These are phyloP conservation scores for Aspergillus quadricinctus DNA, from an alignment of 2,329 filamentous ascomycete species.

Conservation along the genomic window DNA sequence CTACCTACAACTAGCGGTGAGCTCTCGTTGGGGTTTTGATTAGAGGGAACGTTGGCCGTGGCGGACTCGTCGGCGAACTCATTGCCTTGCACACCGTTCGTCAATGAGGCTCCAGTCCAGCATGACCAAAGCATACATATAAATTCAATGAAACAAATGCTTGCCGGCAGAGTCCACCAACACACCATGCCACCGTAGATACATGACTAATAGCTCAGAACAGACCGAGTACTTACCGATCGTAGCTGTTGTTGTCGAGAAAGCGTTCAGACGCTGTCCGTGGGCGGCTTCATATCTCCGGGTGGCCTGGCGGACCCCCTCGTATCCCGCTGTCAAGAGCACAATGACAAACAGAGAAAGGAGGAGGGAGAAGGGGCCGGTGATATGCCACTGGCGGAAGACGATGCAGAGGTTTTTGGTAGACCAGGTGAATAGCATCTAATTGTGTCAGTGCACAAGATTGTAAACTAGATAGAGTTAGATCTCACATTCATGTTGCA, in stretches of 20 bases:
- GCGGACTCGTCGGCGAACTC: slow-evolving; percentile 29
- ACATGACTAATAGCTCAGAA: not conserved
- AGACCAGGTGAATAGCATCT: slow-evolving; percentile 99
- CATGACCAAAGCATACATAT: slow-evolving; percentile 1
- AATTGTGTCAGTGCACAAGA: slow-evolving; percentile 4
- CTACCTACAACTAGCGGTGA: slow-evolving; percentile 74
- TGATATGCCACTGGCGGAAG: slow-evolving; percentile 86
- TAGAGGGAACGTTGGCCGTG: slow-evolving; percentile 19
- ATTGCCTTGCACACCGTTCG: slow-evolving; percentile 27
- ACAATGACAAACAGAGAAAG: slow-evolving; percentile 79
- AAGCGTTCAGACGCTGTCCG: slow-evolving; percentile 48
- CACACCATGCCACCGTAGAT: slow-evolving; percentile 10
- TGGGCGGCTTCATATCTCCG: slow-evolving; percentile 66
- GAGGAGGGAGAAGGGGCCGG: slow-evolving; percentile 67
- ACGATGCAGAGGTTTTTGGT: slow-evolving; percentile 92
- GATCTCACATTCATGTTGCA: slow-evolving; percentile 85
- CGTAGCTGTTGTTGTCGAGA: slow-evolving; percentile 26
- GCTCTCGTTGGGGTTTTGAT: slow-evolving; percentile 48
- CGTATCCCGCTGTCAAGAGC: slow-evolving; percentile 84
- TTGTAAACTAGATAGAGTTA: not conserved
- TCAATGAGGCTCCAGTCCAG: slow-evolving; percentile 21
- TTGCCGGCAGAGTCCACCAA: slow-evolving; percentile 5
- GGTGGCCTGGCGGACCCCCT: slow-evolving; percentile 73
- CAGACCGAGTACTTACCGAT: slow-evolving; percentile 9
- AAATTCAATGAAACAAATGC: not conserved